Evolutionary conservation across 305 asterid genomes (phyloP).

Genomic region (Euphrasia arctica): DNA sequence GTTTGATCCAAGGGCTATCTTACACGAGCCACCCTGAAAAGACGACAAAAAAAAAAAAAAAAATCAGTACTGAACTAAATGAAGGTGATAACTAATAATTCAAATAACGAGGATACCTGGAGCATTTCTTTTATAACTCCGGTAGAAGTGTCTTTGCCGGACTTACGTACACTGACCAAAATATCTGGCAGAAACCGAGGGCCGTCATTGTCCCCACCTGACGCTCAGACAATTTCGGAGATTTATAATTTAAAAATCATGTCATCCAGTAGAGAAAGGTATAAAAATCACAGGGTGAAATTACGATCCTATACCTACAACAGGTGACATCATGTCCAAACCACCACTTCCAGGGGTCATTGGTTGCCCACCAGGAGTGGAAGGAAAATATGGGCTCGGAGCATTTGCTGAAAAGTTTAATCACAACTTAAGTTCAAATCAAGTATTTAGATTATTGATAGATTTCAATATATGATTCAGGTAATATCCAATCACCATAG

Average conservation of each 20-base stretch:
- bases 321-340: constrained; percentile 95
- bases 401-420: constrained; percentile 68
- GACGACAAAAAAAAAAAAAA: constrained; percentile 5
- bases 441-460: background rate
- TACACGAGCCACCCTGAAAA: constrained; percentile 80
- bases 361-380: constrained; percentile 98
- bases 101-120: constrained; percentile 47
- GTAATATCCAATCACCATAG: constrained; percentile 55
- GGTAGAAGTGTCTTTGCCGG: constrained; percentile 56
- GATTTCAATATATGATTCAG: constrained; percentile 13
- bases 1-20: constrained; percentile 72
- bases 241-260: background rate
- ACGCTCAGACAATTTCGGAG: constrained; percentile 22
- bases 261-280: background rate
- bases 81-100: too few species aligned
- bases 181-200: constrained; percentile 86
- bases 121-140: constrained; percentile 85
- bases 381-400: constrained; percentile 95
- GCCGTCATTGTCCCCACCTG: constrained; percentile 86
- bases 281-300: background rate
- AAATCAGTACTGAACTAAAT: constrained; percentile 12
- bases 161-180: constrained; percentile 69
- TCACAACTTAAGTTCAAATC: constrained; percentile 6
- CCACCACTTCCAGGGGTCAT: constrained; percentile 99
- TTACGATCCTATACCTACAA: constrained; percentile 53